Evolutionary conservation across 345 rosid species (phyloP).

Genomic region (Angophora floribunda): DNA sequence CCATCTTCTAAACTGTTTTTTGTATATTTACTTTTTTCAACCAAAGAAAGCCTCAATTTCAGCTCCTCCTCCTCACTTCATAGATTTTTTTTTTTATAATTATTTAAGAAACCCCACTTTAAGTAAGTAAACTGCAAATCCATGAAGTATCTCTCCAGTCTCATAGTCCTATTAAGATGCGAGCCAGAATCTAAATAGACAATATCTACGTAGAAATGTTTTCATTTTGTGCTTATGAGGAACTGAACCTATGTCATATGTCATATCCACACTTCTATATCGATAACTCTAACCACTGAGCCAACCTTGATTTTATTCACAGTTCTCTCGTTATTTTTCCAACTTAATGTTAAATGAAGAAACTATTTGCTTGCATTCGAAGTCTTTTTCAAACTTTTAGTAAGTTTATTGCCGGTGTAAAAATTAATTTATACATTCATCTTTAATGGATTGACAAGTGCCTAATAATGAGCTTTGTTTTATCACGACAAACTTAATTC

Average conservation of each 20-base stretch:
- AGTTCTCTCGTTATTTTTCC: background rate
- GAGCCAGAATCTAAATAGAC: background rate
- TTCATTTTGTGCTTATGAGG: background rate
- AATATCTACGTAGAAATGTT: background rate
- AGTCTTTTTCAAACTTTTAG: background rate
- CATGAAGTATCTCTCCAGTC: background rate
- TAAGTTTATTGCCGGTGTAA: accelerated
- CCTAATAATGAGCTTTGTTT: background rate
- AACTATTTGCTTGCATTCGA: background rate
- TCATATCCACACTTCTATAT: background rate
- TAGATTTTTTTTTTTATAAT: background rate
- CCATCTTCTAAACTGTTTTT: background rate
- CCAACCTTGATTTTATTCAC: background rate
- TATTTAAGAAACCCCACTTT: background rate
- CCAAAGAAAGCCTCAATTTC: background rate
- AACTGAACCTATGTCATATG: background rate
- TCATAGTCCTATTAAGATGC: background rate
- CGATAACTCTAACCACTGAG: background rate
- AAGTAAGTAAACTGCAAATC: background rate
- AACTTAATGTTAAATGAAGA: background rate
- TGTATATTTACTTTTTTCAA: background rate
- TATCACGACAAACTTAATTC: background rate
- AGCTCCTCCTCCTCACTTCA: background rate
- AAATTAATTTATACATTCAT: background rate
- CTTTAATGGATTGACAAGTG: background rate